Base-by-base conservation (phyloP, 2,329 filamentous ascomycete species). In the Nothophaeocryptopus gaeumannii region DNA sequence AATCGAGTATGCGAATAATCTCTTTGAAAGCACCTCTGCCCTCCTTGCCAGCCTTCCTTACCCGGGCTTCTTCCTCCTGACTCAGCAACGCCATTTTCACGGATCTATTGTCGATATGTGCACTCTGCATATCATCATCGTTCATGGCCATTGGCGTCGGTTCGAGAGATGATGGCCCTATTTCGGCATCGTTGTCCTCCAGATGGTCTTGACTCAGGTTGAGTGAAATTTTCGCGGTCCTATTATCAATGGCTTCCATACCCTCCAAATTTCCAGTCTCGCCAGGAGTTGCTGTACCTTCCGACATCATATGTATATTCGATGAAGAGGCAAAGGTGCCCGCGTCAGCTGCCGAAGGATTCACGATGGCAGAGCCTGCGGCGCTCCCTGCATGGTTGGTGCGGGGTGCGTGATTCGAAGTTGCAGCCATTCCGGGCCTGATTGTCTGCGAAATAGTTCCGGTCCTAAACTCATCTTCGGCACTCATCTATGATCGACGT, bases 401-500 rank as follows among this genome's bases (percentile, higher is more conserved):
- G 8, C n/a, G 41, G 13, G 34, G 37, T 30, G 38, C 37, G 14
- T 38, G 36, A 33, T 26, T 38, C 15, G 14, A 12, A 34, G 31
- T 32, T 35, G 36, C 32, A 40, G 26, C 35, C 32, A 36, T 40
- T 3, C 3, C 20, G 20, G 20, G 20, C 20, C 20, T 26, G 20
- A 26, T 26, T 4, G 20, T 26, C 7, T 26, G 3, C 20, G 20
- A 26, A 7, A 26, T 26, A 26, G 20, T 26, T 26, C 20, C 7
- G 20, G 4, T 26, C 7, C 20, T 26, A 7, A 26, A 26, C 29
- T 51, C 49, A 39, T 31, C 13, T 31, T 37, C 45, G 20, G 29
- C 20, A 12, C 32, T 26, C 30, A 49, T 35, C 72, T 71, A 82
- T 0, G 84, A 84, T 53, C 84, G 77, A 7, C 84, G 73, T 10